These are phyloP conservation scores for Cytospora paraplurivora DNA, from an alignment of 2,329 filamentous ascomycete species.

Conservation along the genomic window DNA sequence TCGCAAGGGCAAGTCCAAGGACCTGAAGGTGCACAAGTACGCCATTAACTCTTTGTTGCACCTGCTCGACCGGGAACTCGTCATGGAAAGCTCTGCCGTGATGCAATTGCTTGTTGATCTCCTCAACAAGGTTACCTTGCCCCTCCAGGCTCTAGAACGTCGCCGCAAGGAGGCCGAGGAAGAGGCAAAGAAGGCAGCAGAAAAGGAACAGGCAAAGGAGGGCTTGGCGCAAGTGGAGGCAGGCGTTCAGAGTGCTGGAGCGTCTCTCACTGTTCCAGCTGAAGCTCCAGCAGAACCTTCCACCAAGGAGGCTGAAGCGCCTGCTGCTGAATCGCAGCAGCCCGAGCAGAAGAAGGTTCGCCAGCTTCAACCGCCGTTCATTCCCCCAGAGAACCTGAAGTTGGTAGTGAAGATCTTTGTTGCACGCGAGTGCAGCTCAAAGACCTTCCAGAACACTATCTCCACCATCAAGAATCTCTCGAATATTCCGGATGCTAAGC, in stretches of 20 bases:
- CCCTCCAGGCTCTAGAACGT: constrained; percentile 78
- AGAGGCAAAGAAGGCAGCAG: constrained; percentile 48
- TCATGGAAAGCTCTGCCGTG: constrained; percentile 94
- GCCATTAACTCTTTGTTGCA: constrained; percentile 89
- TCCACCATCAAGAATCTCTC: constrained; percentile 99
- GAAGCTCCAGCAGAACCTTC: constrained; percentile 35
- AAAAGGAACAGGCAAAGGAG: constrained; percentile 42
- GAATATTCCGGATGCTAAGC: constrained; percentile 85
- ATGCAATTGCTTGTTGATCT: constrained; percentile 92
- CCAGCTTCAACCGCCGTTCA: constrained; percentile 75
- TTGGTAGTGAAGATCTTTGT: constrained; percentile 97
- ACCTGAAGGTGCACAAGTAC: constrained; percentile 80
- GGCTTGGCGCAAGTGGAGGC: constrained; percentile 31
- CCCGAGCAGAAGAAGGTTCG: constrained; percentile 53
- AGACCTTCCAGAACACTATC: constrained; percentile 96
- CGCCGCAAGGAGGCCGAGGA: constrained; percentile 76
- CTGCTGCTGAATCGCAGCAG: constrained; percentile 40
- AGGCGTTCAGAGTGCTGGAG: constrained; percentile 21
- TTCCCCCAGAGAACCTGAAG: constrained; percentile 86
- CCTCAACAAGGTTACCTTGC: constrained; percentile 84
- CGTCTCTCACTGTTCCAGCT: neutral
- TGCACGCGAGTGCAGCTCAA: constrained; percentile 92
- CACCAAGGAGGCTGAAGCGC: constrained; percentile 32
- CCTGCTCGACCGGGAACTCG: constrained; percentile 87
- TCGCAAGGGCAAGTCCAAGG: constrained; percentile 87